Base-by-base conservation (phyloP, 169 alveolate species). In the Plasmodium chabaudi region DNA sequence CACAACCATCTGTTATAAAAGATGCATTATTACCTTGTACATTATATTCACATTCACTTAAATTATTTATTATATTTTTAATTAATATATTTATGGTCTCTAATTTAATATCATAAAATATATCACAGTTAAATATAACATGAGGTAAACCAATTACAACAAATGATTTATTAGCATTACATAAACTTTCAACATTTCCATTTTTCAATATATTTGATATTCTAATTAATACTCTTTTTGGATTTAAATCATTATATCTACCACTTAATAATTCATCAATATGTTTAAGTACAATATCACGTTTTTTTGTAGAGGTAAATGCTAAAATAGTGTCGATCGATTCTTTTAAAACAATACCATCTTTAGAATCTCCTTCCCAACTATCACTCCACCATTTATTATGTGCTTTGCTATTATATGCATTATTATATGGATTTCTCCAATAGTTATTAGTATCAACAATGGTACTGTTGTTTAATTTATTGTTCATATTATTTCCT, bases 181-280 rank as follows among this genome's bases (percentile, higher is more conserved):
- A 77, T 64, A 77, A 64, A 39, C 47, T 63, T 57, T 64, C 3
- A 3, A 42, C 21, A 6, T 63, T 63, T 63, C 88, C 77, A 64
- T 42, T 63, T 77, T 77, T 63, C 1, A 77, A 27, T 15, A 77
- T 10, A 44, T 61, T 63, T 10, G 88, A 77, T 47, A 77, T 77
- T 77, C 77, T 63, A n/a, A 39, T 15, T 77, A 77, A 21, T 25
- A 77, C 17, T 34, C 19, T 57, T 64, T 34, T 49, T 6, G 77
- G 69, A 21, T 64, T 77, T 4, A 64, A 13, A 63, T 49, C 72
- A 77, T 63, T 51, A 64, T 77, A 77, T 27, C 69, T 46, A 51
- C 75, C 77, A 77, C 88, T 77, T 64, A 77, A 55, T 39, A 77
- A 47, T 34, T 77, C 75, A 19, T 65, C 65, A 51, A 77, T 39